Base-by-base conservation (phyloP, 805 yeast genomes). In the Candida broadrunensis region DNA sequence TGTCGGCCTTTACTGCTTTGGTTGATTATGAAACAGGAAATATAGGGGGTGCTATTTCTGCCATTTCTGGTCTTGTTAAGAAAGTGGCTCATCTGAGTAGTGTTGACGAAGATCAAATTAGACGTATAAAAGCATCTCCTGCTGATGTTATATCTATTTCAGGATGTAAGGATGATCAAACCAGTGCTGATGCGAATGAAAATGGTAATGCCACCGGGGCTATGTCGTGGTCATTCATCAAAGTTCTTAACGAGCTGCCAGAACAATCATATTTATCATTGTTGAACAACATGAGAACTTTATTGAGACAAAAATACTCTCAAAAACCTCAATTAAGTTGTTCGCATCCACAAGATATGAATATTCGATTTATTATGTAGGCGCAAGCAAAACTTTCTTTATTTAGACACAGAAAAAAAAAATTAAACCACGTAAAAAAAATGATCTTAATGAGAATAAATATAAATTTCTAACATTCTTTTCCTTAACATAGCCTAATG, bases 81-180 rank as follows among this genome's bases (percentile, higher is more conserved):
- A 65, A 63, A 36, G 67, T 65, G 3, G 25, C 59, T 12, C 37
- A 37, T 1, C 46, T 42, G 39, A 44, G 45, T 8, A 39, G 36
- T 13, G 44, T 47, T 18, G 48, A 64, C 41, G 44, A 55, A 16
- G 55, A 65, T 16, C 58, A 51, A 34, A 56, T 61, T 14, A 51
- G 51, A 29, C 52, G 50, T 20, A 42, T 53, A 44, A 65, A 65
- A 47, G 55, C 61, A 12, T 63, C 69, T 2, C 64, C 70, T 2
- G 72, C 70, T 1, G 72, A 65, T 52, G 63, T 61, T 15, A 60
- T 65, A 34, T 56, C 65, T 20, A 52, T 65, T 15, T 55, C 63
- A 13, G 72, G 72, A 11, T 64, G 70, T 49, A 65, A 65, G 47
- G 72, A 65, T 43, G 67, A 63, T 48, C 72, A 65, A 47, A 65